A percentile compares a stretch with the other conserved stretches of the same genome.
Evolutionary conservation across 768 basidiomycete genomes (phyloP).

Genomic region (Suillus tomentosus): DNA sequence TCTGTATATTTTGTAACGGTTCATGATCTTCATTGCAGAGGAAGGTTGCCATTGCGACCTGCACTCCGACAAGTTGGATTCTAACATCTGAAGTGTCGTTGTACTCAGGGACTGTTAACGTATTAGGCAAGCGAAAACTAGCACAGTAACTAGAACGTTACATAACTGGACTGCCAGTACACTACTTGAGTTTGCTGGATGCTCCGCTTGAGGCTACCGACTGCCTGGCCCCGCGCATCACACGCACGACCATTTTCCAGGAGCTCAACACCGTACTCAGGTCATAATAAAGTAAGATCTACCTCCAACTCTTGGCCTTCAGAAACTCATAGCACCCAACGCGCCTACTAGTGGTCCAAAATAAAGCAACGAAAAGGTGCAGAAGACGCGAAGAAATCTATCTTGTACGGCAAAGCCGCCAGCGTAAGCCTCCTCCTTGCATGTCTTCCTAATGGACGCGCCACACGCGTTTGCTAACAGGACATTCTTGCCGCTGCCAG

Average conservation of each 20-base stretch:
- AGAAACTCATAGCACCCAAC: constrained; percentile 10
- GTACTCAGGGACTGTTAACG: not conserved
- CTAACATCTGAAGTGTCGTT: too few species aligned
- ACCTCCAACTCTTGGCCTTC: not conserved
- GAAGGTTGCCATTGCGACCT: not conserved
- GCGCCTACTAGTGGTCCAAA: constrained; percentile 67
- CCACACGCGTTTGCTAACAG: constrained; percentile 34
- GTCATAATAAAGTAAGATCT: constrained; percentile 43
- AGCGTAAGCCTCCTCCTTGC: constrained; percentile 42
- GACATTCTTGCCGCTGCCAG: constrained; percentile 64
- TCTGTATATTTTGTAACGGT: not conserved
- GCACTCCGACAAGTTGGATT: not conserved
- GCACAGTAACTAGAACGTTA: too few species aligned
- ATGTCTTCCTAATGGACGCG: constrained; percentile 6
- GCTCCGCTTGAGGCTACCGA: not conserved
- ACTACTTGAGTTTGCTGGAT: not conserved
- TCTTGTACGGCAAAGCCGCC: constrained; percentile 54
- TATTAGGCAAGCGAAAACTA: too few species aligned
- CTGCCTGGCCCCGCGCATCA: not conserved
- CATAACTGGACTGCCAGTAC: not conserved
- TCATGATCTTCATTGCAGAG: not conserved
- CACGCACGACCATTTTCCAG: constrained; percentile 17
- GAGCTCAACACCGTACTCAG: constrained; percentile 31
- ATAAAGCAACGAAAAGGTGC: constrained; percentile 71
- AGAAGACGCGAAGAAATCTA: constrained; percentile 62